Conservation (phyloP, 2,329 filamentous ascomycete species). For the Uncinocarpus reesii region DNA sequence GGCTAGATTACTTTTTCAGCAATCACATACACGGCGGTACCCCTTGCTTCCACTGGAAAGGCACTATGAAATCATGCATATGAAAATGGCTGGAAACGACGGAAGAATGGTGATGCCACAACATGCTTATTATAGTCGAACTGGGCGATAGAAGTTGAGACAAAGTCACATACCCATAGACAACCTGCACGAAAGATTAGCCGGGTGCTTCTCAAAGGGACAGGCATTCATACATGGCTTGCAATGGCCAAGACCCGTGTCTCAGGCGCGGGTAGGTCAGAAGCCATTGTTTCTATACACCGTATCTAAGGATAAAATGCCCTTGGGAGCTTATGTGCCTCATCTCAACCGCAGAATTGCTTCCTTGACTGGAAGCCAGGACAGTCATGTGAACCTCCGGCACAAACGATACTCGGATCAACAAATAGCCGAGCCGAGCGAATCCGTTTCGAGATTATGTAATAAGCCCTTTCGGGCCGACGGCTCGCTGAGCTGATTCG, state of each 20-base stretch:
- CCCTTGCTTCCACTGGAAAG: no score
- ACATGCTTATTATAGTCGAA: background rate
- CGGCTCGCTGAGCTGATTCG: no score
- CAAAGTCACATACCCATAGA: slow-evolving; percentile 18
- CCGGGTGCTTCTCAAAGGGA: background rate
- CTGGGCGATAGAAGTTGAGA: background rate
- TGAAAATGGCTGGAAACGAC: background rate
- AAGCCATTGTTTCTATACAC: no score
- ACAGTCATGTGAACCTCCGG: no score
- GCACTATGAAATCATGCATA: no score
- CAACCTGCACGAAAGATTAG: slow-evolving; percentile 46
- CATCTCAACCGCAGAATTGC: no score
- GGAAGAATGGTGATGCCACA: background rate
- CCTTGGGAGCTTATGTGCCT: no score
- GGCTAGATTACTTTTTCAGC: background rate
- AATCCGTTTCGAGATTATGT: no score
- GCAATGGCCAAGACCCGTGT: slow-evolving; percentile 73
- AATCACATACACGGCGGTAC: background rate
- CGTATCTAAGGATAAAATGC: no score
- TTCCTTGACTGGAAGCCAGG: background rate
- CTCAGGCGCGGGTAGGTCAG: slow-evolving; percentile 44
- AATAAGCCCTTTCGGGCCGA: no score
- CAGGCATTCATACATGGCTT: slow-evolving; percentile 67
- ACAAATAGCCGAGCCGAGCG: no score
- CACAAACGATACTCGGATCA: no score